Evolutionary conservation across 176 grass and related monocot species (phyloP).

Genomic region (Ampelocalamus luodianensis): DNA sequence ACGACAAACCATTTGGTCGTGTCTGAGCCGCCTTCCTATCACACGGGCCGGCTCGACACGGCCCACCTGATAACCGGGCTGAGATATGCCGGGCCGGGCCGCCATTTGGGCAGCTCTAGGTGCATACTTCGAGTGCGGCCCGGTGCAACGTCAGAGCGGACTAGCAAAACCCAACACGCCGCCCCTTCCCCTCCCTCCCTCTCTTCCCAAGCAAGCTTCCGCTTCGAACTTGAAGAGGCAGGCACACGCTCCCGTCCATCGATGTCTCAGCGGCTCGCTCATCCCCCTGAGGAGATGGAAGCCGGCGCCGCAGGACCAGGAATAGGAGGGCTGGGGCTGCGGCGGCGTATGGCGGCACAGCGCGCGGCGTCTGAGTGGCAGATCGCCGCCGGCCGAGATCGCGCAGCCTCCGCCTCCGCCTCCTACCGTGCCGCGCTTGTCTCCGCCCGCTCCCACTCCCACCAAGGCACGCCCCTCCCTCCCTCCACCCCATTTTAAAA

Average conservation of each 20-base stretch:
- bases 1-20: no score
- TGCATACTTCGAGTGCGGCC: no score
- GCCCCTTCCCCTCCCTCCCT: no score
- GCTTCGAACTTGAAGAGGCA: neutral
- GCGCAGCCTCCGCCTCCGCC: conserved; percentile 9
- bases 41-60: no score
- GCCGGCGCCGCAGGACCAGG: neutral
- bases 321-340: neutral
- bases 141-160: no score
- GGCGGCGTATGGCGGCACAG: conserved; percentile 11
- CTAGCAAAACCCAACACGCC: no score
- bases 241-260: neutral
- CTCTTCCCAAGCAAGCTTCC: no score
- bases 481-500: neutral
- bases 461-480: conserved; percentile 39
- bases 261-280: neutral
- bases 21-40: no score
- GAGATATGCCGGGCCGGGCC: no score
- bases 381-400: conserved; percentile 37
- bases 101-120: no score
- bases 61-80: no score
- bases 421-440: conserved; percentile 42
- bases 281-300: neutral
- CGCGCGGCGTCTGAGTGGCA: conserved; percentile 17
- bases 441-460: conserved; percentile 41